Evolutionary conservation across 345 rosid genomes (phyloP).

Genomic region (Iberis pinnata): DNA sequence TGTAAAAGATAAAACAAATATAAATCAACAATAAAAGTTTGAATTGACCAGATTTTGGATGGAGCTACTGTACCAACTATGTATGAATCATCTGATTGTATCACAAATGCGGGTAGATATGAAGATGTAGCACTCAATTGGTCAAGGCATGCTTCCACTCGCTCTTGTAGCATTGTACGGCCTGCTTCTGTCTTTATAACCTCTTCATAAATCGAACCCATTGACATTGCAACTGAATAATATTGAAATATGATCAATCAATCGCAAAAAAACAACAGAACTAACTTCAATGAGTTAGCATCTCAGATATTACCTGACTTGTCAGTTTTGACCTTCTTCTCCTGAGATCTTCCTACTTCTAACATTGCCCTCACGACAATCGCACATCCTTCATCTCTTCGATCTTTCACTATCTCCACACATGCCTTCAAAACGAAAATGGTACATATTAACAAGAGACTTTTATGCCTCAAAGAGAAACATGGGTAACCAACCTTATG

Average conservation of each 20-base stretch:
- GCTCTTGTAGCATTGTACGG: slow-evolving; percentile 63
- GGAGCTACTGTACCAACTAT: slow-evolving; percentile 41
- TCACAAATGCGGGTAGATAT: slow-evolving; percentile 38
- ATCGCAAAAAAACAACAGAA: not conserved
- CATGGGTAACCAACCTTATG: slow-evolving; percentile 55
- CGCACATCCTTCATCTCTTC: slow-evolving; percentile 63
- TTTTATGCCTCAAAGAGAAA: slow-evolving; percentile 3
- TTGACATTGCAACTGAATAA: slow-evolving; percentile 59
- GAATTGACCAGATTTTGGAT: not conserved
- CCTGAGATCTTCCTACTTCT: slow-evolving; percentile 59
- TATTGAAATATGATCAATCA: slow-evolving; percentile 14
- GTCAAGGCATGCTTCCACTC: slow-evolving; percentile 51
- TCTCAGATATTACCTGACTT: slow-evolving; percentile 47
- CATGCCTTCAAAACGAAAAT: too few relatives aligned
- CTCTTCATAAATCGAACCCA: slow-evolving; percentile 68
- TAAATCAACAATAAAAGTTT: not conserved
- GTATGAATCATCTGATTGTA: slow-evolving; percentile 39
- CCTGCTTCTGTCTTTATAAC: slow-evolving; percentile 71
- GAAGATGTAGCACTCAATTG: slow-evolving; percentile 40
- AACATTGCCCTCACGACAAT: slow-evolving; percentile 71
- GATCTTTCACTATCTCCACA: slow-evolving; percentile 57
- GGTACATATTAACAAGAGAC: too few relatives aligned
- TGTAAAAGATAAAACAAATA: slow-evolving; percentile 24
- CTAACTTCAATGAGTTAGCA: not conserved
- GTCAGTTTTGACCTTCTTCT: slow-evolving; percentile 59